These are phyloP conservation scores for Agaricus subrufescens DNA, from an alignment of 768 basidiomycete genomes.

Conservation along the genomic window DNA sequence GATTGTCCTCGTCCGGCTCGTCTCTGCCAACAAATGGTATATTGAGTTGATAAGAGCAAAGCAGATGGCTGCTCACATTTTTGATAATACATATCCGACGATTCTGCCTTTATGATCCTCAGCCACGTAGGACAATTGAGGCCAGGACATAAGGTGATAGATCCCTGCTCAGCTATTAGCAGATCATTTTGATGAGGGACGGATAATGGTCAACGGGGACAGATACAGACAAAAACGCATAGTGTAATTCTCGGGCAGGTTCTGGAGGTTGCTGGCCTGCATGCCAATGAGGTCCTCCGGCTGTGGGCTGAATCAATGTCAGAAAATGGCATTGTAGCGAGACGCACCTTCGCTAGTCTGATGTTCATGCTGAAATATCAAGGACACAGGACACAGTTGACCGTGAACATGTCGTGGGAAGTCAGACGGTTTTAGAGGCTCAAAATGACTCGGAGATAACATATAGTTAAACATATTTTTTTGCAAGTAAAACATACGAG, in stretches of 20 bases:
- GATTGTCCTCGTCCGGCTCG: conserved; percentile 44
- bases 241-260: conserved; percentile 88
- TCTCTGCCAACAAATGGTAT: conserved; percentile 21
- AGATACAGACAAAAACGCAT: conserved; percentile 65
- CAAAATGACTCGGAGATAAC: neutral
- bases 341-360: conserved; percentile 38
- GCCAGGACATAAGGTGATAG: conserved; percentile 90
- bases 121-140: conserved; percentile 88
- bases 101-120: conserved; percentile 86
- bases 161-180: conserved; percentile 49
- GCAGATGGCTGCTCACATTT: conserved; percentile 61
- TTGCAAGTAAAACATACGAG: neutral
- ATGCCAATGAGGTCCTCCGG: conserved; percentile 86
- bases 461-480: neutral
- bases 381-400: neutral
- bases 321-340: conserved; percentile 11
- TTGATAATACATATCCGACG: conserved; percentile 93
- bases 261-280: conserved; percentile 92
- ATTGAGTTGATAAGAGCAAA: neutral
- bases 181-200: neutral
- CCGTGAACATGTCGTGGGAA: neutral
- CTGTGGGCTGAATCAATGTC: conserved; percentile 35
- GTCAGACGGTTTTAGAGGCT: neutral
- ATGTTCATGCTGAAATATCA: conserved; percentile 38
- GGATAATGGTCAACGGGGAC: neutral